A percentile compares a stretch with the other conserved stretches of the same genome.
Evolutionary conservation across 2,329 filamentous ascomycete species (phyloP).

Genomic region (Lachnellula cervina): DNA sequence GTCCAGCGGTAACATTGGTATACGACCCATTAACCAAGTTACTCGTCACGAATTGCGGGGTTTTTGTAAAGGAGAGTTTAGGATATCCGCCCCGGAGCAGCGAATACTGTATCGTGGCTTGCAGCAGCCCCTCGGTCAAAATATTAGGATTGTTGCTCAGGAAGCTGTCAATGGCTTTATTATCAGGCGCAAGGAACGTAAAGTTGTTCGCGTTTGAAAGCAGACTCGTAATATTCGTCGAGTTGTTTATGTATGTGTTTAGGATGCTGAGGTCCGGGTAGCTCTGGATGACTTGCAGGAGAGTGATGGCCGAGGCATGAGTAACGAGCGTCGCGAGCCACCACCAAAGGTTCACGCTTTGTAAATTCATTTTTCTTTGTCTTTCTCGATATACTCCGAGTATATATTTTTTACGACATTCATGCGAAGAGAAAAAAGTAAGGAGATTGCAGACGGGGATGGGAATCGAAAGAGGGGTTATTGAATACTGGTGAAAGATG

Average conservation of each 20-base stretch:
- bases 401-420: no score
- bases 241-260: constrained; percentile 10
- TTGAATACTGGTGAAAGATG: background rate
- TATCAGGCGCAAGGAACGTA: constrained; percentile 17
- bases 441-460: background rate
- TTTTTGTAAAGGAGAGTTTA: constrained; percentile 9
- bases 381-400: background rate
- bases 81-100: constrained; percentile 18
- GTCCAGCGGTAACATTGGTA: constrained; percentile 22
- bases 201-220: constrained; percentile 15
- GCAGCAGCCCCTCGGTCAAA: constrained; percentile 8
- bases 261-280: constrained; percentile 16
- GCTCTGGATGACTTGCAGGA: constrained; percentile 12
- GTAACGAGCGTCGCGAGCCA: constrained; percentile 2
- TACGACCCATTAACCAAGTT: constrained; percentile 13
- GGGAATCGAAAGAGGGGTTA: background rate
- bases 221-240: constrained; percentile 6
- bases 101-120: constrained; percentile 19
- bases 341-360: background rate
- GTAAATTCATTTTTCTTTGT: background rate
- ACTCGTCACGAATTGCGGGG: constrained; percentile 15
- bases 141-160: constrained; percentile 2
- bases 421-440: background rate
- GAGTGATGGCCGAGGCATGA: constrained; percentile 7
- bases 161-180: constrained; percentile 15